A percentile compares a stretch with the other conserved stretches of the same genome.
These are phyloP conservation scores for Fusarium mexicanum DNA, from an alignment of 2,329 filamentous ascomycete genomes.

Conservation along the genomic window DNA sequence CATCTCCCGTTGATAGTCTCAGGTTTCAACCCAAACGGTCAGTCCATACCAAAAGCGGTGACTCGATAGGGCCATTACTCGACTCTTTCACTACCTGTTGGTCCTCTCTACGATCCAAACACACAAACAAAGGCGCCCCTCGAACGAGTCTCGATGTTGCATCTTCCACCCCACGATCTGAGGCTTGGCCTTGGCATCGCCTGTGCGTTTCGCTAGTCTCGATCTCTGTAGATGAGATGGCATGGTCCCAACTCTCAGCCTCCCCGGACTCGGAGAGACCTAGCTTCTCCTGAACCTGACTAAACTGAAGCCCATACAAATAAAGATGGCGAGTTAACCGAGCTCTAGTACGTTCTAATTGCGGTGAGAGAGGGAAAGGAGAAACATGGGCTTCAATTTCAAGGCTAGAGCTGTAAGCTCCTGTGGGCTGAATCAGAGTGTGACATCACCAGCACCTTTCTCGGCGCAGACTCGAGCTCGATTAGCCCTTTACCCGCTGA, in stretches of 20 bases:
- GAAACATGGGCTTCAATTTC: not conserved
- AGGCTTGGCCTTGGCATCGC: not conserved
- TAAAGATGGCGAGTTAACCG: not conserved
- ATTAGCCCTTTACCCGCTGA: not conserved
- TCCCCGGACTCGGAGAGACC: not conserved
- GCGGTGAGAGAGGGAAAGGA: not conserved
- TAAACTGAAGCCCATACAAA: not conserved
- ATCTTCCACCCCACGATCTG: conserved; percentile 1
- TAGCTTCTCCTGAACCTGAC: not conserved
- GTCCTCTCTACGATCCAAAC: not conserved
- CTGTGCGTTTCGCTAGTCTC: not conserved
- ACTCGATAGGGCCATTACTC: not conserved
- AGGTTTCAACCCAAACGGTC: not conserved
- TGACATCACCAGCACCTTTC: not conserved
- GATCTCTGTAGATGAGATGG: not conserved
- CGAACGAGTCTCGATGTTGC: not conserved
- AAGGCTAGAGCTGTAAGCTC: conserved; percentile 2
- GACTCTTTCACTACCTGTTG: not conserved
- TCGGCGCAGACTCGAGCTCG: conserved; percentile 26
- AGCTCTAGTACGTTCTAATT: not conserved
- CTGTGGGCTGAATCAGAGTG: conserved; percentile 6
- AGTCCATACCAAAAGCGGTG: not conserved
- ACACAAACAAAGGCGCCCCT: not conserved
- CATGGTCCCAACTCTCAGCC: not conserved
- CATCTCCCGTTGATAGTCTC: conserved; percentile 1